These are phyloP conservation scores for Dimocarpus longan DNA, from an alignment of 345 rosid species.

Conservation along the genomic window DNA sequence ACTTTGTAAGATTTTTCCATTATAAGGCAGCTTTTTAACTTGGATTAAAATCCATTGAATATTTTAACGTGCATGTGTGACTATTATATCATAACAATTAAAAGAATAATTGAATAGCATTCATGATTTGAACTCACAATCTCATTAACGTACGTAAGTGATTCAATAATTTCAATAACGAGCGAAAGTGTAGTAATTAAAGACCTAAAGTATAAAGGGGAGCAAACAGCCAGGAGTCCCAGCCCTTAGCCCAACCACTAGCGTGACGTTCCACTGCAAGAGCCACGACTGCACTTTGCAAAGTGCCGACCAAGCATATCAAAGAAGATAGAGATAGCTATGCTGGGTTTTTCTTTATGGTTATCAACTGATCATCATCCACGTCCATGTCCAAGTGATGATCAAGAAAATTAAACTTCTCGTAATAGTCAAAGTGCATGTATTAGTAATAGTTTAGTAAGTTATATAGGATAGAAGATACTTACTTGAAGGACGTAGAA, in stretches of 20 bases:
- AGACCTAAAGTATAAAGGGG: constrained; percentile 50
- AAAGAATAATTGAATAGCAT: too few relatives aligned
- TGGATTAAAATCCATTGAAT: too few relatives aligned
- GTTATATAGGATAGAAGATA: too few relatives aligned
- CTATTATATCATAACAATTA: too few relatives aligned
- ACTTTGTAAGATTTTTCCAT: too few relatives aligned
- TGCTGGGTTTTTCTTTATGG: constrained; percentile 62
- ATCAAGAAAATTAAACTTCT: neutral
- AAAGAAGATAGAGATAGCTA: constrained; percentile 59
- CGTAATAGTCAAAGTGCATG: too few relatives aligned
- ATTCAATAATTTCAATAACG: too few relatives aligned
- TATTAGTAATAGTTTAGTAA: neutral
- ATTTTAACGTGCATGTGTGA: neutral
- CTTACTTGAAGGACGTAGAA: constrained; percentile 63
- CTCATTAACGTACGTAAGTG: too few relatives aligned
- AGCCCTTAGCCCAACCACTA: constrained; percentile 64
- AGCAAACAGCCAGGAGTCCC: constrained; percentile 72
- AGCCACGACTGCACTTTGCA: constrained; percentile 57
- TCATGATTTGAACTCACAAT: too few relatives aligned
- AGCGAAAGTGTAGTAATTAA: too few relatives aligned
- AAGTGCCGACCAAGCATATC: constrained; percentile 67
- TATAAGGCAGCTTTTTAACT: too few relatives aligned
- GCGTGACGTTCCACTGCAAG: constrained; percentile 49
- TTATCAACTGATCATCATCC: constrained; percentile 46
- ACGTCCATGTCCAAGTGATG: neutral